phyloP scores from a whole-genome alignment of 1,284 basidiomycete genomes.

The Cutaneotrichosporon dermatis region DNA sequence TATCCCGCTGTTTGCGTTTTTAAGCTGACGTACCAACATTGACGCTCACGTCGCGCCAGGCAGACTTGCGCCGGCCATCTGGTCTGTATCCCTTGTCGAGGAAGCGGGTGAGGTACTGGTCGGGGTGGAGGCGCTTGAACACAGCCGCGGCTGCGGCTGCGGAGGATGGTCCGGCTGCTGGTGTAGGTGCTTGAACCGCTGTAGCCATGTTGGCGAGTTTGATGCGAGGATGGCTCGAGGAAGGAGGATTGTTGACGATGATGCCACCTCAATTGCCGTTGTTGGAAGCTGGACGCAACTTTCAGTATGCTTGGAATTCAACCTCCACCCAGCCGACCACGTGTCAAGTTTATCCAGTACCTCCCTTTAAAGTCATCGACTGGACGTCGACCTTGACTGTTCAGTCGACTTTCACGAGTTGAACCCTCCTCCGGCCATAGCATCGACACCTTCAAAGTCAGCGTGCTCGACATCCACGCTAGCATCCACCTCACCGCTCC shows the following conservation, averaged over 20 bases:
- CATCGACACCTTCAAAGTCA: neutral
- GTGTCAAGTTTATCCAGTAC: too few relatives aligned
- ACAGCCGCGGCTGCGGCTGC: slow-evolving; percentile 53
- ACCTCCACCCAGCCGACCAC: too few relatives aligned
- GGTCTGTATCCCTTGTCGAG: slow-evolving; percentile 65
- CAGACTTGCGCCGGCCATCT: slow-evolving; percentile 63
- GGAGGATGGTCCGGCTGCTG: slow-evolving; percentile 44
- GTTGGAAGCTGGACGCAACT: too few relatives aligned
- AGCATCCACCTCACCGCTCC: neutral
- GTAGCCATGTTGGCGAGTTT: slow-evolving; percentile 6
- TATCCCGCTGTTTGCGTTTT: too few relatives aligned
- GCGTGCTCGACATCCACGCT: neutral
- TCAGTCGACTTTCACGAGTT: neutral
- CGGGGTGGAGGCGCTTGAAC: slow-evolving; percentile 77
- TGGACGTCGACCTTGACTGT: too few relatives aligned
- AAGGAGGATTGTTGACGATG: too few relatives aligned
- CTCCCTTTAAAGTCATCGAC: too few relatives aligned
- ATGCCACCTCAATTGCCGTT: too few relatives aligned
- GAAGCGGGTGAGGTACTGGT: slow-evolving; percentile 73
- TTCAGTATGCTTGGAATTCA: too few relatives aligned
- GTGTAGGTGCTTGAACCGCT: neutral
- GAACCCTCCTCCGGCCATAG: neutral
- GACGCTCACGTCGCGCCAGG: slow-evolving; percentile 64
- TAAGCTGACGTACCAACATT: slow-evolving; percentile 61
- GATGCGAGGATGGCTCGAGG: too few relatives aligned